These are phyloP conservation scores for Lachnellula willkommii DNA, from an alignment of 2,329 filamentous ascomycete genomes.

Conservation along the genomic window DNA sequence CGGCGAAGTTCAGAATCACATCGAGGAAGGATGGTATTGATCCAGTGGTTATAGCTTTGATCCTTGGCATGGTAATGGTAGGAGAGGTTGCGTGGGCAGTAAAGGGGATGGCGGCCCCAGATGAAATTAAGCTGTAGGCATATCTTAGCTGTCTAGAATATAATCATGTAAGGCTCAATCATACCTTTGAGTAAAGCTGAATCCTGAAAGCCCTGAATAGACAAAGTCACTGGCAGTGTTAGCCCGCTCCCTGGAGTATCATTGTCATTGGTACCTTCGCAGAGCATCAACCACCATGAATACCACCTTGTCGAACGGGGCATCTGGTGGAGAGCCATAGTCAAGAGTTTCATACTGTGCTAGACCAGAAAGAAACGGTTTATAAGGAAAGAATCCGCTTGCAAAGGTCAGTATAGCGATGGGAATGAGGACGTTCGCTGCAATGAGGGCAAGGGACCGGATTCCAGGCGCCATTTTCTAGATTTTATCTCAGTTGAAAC, in stretches of 20 bases:
- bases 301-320: conserved; percentile 81
- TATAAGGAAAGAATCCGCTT: conserved; percentile 94
- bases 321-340: conserved; percentile 51
- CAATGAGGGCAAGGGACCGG: conserved; percentile 41
- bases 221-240: conserved; percentile 74
- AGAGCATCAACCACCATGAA: conserved; percentile 98
- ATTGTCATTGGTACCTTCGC: conserved; percentile 57
- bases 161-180: conserved; percentile 11
- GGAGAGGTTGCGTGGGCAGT: conserved; percentile 95
- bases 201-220: conserved; percentile 73
- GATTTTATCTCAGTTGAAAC: conserved; percentile 6
- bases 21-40: conserved; percentile 98
- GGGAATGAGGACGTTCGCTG: conserved; percentile 74
- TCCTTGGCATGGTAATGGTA: conserved; percentile 95
- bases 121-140: conserved; percentile 65
- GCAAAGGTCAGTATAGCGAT: conserved; percentile 73
- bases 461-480: conserved; percentile 24
- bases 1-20: conserved; percentile 92
- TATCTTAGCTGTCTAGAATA: conserved; percentile 5
- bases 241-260: conserved; percentile 11
- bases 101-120: conserved; percentile 81
- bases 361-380: conserved; percentile 82
- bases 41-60: conserved; percentile 95
- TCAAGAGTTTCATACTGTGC: conserved; percentile 59
- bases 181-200: conserved; percentile 82